A percentile compares a stretch with the other conserved stretches of the same genome.
These are phyloP conservation scores for Geotrichum fermentans DNA, from an alignment of 1,139 yeast species.

Conservation along the genomic window DNA sequence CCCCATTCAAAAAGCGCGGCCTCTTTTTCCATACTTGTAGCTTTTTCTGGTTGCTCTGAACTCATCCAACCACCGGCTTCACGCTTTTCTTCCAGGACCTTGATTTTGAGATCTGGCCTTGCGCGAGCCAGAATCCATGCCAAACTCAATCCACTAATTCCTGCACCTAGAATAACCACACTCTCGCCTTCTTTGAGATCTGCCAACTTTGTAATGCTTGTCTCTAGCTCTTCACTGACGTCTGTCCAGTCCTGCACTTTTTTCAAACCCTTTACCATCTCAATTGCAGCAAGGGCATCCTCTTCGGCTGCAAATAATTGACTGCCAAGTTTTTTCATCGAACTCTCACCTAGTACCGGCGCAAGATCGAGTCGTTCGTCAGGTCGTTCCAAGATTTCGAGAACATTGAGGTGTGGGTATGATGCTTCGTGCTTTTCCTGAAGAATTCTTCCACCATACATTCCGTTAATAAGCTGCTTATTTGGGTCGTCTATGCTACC, in stretches of 20 bases:
- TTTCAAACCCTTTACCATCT: constrained; percentile 10
- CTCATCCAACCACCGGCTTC: constrained; percentile 79
- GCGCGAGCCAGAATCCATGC: constrained; percentile 66
- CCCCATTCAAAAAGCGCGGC: constrained; percentile 38
- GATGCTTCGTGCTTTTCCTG: constrained; percentile 14
- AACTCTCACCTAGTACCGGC: constrained; percentile 5
- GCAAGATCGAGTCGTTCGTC: constrained; percentile 11
- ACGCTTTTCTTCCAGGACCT: constrained; percentile 52
- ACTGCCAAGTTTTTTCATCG: not conserved
- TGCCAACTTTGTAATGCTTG: constrained; percentile 29
- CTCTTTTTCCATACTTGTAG: constrained; percentile 19
- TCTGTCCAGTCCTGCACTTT: constrained; percentile 12
- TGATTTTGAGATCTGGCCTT: constrained; percentile 59
- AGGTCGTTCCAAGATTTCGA: constrained; percentile 18
- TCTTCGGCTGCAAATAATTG: constrained; percentile 9
- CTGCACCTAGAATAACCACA: constrained; percentile 63
- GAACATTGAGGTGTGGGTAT: constrained; percentile 17
- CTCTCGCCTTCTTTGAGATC: constrained; percentile 30
- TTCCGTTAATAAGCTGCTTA: constrained; percentile 11
- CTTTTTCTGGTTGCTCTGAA: constrained; percentile 35
- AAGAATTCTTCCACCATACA: constrained; percentile 19
- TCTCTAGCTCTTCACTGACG: constrained; percentile 28
- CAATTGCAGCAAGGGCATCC: constrained; percentile 13
- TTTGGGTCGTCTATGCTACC: constrained; percentile 11
- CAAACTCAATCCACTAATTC: constrained; percentile 77